Evolutionary conservation across 495 filamentous ascomycete species (phyloP), one percentile per base, ranked within the genome.

Genomic region (Cercophora newfieldiana): DNA sequence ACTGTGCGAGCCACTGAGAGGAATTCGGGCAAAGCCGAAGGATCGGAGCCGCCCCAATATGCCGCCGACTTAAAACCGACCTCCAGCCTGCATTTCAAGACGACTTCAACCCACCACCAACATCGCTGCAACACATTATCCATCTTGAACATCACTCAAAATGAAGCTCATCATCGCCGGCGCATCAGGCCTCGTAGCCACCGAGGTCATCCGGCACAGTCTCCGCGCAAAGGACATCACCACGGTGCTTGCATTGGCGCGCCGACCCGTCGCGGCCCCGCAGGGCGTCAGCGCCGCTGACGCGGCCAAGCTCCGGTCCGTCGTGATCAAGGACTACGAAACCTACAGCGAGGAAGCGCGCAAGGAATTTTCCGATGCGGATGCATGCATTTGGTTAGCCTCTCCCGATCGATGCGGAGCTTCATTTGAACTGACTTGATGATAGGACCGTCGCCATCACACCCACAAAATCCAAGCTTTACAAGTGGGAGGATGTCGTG

Each of bases 101-200:
- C 37, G 10, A 44, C 12, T 14, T 44, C 37, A 44, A 44, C 37
- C 37, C 30, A 5, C 5, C 30, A 33, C 30, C 12, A 33, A 33
- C 30, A 33, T 33, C 30, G 12, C 4, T 12, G 30, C 12, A 4
- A 4, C 4, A 4, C 30, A 33, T 14, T 16, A 14, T 14, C 37
- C 12, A 44, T 16, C 18, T 44, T 14, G 10, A 44, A 8, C 37
- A 16, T 44, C 10, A 44, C 37, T 18, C 19, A 61, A 25, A 61
- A 87, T 85, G 84, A 87, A 86, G 68, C 77, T 86, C 55, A 79
- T 86, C 59, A 67, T 87, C 28, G 75, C 78, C 33, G 83, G 84
- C 5, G 76, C 82, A 2, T 81, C 79, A 25, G 83, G 84, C 49
- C 80, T 82, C 47, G 73, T 86, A 10, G 84, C 77, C 60, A 76